phyloP scores from a whole-genome alignment of 129 eudicot species.

The Chrysanthemum makinoi region DNA sequence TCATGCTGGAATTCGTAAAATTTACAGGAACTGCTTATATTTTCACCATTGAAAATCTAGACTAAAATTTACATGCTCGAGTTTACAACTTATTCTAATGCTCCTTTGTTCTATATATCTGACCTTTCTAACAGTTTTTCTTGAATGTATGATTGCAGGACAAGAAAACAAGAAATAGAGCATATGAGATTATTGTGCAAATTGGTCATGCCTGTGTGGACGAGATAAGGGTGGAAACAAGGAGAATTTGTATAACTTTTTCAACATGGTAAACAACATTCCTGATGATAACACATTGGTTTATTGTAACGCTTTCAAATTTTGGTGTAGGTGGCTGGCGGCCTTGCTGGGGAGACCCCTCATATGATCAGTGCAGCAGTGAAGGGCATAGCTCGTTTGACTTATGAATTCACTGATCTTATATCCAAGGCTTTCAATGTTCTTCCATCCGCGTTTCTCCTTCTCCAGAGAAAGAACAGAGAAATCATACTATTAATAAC shows the following conservation, averaged over 20 bases:
- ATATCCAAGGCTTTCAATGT: conserved; percentile 65
- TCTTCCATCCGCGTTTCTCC: conserved; percentile 85
- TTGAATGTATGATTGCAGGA: conserved; percentile 59
- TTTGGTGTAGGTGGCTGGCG: conserved; percentile 70
- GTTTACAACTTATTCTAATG: background rate
- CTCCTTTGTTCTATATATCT: background rate
- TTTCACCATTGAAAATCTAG: background rate
- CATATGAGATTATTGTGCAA: conserved; percentile 91
- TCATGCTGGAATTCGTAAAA: conserved; percentile 4
- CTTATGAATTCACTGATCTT: conserved; percentile 95
- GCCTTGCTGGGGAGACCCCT: conserved; percentile 91
- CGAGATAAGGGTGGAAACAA: conserved; percentile 70
- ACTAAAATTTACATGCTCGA: background rate
- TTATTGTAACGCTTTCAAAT: background rate
- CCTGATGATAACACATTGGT: background rate
- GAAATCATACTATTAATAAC: conserved; percentile 50
- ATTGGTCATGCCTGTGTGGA: conserved; percentile 93
- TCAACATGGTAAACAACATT: conserved; percentile 59
- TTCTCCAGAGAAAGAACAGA: conserved; percentile 77
- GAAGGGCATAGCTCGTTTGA: conserved; percentile 94
- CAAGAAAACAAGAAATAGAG: conserved; percentile 88
- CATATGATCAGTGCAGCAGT: conserved; percentile 97
- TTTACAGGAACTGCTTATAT: background rate
- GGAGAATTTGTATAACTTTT: conserved; percentile 60
- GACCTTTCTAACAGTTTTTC: too few relatives aligned